Evolutionary conservation across 2,329 filamentous ascomycete species (phyloP), one percentile per base, ranked within the genome.

Genomic region (Sporothrix luriei): DNA sequence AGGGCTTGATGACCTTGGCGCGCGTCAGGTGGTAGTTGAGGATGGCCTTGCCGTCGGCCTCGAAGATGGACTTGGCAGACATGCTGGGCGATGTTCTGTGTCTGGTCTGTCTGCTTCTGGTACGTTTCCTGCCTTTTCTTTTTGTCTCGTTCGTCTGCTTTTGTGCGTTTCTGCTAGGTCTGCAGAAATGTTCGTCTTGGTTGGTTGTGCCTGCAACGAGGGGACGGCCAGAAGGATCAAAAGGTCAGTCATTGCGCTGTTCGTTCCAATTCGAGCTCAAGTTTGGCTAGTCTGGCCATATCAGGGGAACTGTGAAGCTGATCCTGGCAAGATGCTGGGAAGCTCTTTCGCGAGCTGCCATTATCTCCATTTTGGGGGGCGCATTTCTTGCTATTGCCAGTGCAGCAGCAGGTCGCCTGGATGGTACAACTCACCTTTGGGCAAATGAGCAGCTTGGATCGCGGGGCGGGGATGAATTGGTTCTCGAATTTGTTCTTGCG

Each of bases 31-130:
- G 95, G 88, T 98, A 99, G 91, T 97, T 98, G 88, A 99, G 88
- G 86, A 99, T 98, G 88, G 95, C 95, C 91, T 99, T 99, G 89
- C 95, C 95, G 86, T 99, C 95, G 87, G 94, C 94, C 88, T 99
- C 95, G 87, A 91, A 84, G 80, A 99, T 98, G 76, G 94, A 91
- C 86, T 99, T 99, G 83, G 95, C 92, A 81, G 92, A 93, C 93
- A 96, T 96, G 68, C 46, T 62, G 57, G 57, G 57, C 57, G 46
- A 29, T 70, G 68, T 43, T 48, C n/a, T 64, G 19, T 33, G 43
- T 49, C 24, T 48, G 48, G 48, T 49, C 48, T 49, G 21, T n/a
- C 19, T 49, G 48, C 24, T 33, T 70, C 43, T 62, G 54, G 68
- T 26, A 33, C 26, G 54, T 61, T 7, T 40, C 49, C 51, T 61